phyloP scores from a whole-genome alignment of 768 basidiomycete species.

The Leccinum imitatum region DNA sequence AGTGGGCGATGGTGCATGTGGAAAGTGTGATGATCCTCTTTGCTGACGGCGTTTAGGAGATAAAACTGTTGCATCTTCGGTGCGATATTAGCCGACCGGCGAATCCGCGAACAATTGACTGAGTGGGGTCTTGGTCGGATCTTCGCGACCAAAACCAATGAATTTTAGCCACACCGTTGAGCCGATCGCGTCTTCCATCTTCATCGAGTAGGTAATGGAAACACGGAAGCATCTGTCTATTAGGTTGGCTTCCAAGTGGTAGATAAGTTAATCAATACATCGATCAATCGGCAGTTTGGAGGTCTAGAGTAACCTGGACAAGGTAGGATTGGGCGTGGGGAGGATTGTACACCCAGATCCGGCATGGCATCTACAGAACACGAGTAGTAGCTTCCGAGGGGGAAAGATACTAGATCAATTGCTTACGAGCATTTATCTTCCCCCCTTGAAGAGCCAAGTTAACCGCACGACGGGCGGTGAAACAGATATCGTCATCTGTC shows the following conservation, averaged over 20 bases:
- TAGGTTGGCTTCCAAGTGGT: slow-evolving; percentile 1
- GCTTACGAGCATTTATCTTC: slow-evolving; percentile 19
- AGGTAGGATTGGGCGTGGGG: slow-evolving; percentile 8
- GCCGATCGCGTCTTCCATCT: not conserved
- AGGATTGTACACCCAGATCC: slow-evolving; percentile 6
- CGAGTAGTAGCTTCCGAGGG: not conserved
- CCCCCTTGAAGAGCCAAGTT: slow-evolving; percentile 20
- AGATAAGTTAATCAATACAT: not conserved
- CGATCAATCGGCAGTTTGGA: not conserved
- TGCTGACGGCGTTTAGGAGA: slow-evolving; percentile 59
- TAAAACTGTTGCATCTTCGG: not conserved
- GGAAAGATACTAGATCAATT: slow-evolving; percentile 1
- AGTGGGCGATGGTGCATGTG: slow-evolving; percentile 6
- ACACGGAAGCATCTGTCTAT: slow-evolving; percentile 10
- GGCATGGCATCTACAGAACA: not conserved
- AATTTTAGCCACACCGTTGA: slow-evolving; percentile 5
- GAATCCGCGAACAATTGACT: slow-evolving; percentile 41
- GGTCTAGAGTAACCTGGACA: slow-evolving; percentile 12
- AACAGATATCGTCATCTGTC: slow-evolving; percentile 14
- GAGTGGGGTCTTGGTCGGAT: slow-evolving; percentile 59
- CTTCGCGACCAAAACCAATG: slow-evolving; percentile 26
- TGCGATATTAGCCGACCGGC: not conserved
- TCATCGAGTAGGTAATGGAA: not conserved
- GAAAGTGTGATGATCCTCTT: slow-evolving; percentile 54
- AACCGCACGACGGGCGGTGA: slow-evolving; percentile 9